Evolutionary conservation across 1,284 basidiomycete genomes (phyloP).

Genomic region (Takashimella tepidaria): DNA sequence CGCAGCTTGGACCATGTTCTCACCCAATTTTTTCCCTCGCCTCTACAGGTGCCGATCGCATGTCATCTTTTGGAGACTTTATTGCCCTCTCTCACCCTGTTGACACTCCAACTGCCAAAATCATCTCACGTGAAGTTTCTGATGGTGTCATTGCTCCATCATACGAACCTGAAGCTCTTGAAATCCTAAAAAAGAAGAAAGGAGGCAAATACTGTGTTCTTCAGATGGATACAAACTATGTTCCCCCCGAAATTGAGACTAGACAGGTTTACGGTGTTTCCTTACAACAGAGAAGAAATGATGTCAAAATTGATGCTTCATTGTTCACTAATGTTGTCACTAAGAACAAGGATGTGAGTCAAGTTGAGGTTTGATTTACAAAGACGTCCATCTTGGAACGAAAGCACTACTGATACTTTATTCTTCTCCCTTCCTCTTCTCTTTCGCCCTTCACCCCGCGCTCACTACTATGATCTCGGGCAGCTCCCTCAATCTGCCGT

Average conservation of each 20-base stretch:
- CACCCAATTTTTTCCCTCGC: no score
- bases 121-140: constrained; percentile 96
- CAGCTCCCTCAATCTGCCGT: constrained; percentile 69
- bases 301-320: constrained; percentile 75
- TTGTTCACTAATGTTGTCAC: constrained; percentile 87
- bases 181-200: constrained; percentile 93
- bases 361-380: not conserved
- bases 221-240: constrained; percentile 78
- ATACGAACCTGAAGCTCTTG: constrained; percentile 81
- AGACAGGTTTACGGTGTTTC: constrained; percentile 92
- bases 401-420: not conserved
- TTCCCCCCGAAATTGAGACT: constrained; percentile 74
- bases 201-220: constrained; percentile 98
- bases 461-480: not conserved
- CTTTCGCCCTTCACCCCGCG: not conserved
- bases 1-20: no score
- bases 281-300: constrained; percentile 87
- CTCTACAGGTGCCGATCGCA: constrained; percentile 93
- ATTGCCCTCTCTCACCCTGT: constrained; percentile 90
- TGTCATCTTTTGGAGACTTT: constrained; percentile 99
- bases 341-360: constrained; percentile 70
- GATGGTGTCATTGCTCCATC: constrained; percentile 97
- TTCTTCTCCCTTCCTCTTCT: not conserved
- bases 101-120: constrained; percentile 88
- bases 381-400: not conserved